Base-by-base conservation (phyloP, 192 early-diverging fungal species). In the Podila epigama region DNA sequence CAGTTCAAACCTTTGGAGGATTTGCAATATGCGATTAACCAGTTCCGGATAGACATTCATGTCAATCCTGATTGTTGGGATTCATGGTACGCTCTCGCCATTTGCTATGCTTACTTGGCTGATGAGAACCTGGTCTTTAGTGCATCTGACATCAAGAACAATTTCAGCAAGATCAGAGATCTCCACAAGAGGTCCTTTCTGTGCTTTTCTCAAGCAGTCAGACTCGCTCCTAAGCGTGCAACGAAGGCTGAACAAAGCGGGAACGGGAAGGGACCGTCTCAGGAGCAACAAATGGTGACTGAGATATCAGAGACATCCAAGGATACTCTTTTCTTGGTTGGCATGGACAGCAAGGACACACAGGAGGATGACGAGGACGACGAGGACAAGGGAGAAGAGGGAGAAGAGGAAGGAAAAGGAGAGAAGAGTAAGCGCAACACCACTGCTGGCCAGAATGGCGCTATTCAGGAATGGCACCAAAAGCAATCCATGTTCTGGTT, bases 121-220 rank as follows among this genome's bases (percentile, higher is more conserved):
- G 87, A 92, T 57, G 92, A 93, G 71, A 82, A 86, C 37, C 60
- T 94, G 34, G 72, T 78, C 20, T 87, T 83, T 68, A 92, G 82
- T 61, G 89, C 91, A 2, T 67, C 62, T 9, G 84, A 89, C 41
- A 89, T 92, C 44, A 69, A 68, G 33, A 75, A 69, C 15, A 81
- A 85, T n/a, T 71, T 72, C 10, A 58, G 55, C 18, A 60, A 84
- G 20, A 89, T 94, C 22, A 77, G 79, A 2, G 77, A 81, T 29
- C 86, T 85, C 52, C 92, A 94, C 67, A 83, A 69, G 89, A 75
- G 79, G 68, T 80, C 91, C 1, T 93, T 89, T 58, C 86, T 85
- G 55, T 91, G 88, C 55, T 92, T 88, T 66, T 78, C 85, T 10
- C 82, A 87, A 65, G 86, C 82, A 0, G 58, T 71, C 50, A 25